Percentiles rank a stretch among this genome's conserved stretches.
phyloP scores from a whole-genome alignment of 164 flowering plant species.

The Liquidambar formosana region DNA sequence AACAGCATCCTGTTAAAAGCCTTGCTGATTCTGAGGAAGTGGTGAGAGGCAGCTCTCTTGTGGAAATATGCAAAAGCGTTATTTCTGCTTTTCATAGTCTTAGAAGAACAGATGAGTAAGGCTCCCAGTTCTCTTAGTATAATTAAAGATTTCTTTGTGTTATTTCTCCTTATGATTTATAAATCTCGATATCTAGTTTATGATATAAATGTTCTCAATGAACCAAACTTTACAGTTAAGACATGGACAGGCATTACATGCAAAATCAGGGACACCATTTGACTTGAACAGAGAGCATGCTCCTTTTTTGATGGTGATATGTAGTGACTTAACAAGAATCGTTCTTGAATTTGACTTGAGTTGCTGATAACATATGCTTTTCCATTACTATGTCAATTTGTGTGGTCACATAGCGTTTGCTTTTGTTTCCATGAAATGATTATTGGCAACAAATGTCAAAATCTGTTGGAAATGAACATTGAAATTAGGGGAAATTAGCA shows the following conservation, averaged over 20 bases:
- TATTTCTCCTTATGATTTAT: neutral
- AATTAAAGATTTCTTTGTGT: neutral
- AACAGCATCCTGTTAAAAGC: constrained; percentile 16
- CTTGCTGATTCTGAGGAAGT: constrained; percentile 22
- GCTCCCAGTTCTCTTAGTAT: neutral
- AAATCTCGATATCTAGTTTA: too few species aligned
- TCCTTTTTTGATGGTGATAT: neutral
- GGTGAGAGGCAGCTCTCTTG: constrained; percentile 28
- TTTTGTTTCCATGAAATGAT: too few species aligned
- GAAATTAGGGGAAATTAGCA: too few species aligned
- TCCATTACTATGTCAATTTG: neutral
- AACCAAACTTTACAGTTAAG: too few species aligned
- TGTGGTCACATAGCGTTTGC: neutral
- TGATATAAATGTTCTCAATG: too few species aligned
- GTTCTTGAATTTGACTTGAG: neutral
- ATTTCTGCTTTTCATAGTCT: constrained; percentile 61
- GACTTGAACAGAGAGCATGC: too few species aligned
- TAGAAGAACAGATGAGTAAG: constrained; percentile 51
- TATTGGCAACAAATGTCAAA: too few species aligned
- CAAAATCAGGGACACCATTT: too few species aligned
- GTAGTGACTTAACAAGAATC: neutral
- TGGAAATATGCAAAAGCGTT: constrained; percentile 49
- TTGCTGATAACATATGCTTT: neutral
- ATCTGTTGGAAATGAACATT: too few species aligned
- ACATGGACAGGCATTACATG: too few species aligned